phyloP scores from a whole-genome alignment of 2,329 filamentous ascomycete species.

The Alternaria rosae region DNA sequence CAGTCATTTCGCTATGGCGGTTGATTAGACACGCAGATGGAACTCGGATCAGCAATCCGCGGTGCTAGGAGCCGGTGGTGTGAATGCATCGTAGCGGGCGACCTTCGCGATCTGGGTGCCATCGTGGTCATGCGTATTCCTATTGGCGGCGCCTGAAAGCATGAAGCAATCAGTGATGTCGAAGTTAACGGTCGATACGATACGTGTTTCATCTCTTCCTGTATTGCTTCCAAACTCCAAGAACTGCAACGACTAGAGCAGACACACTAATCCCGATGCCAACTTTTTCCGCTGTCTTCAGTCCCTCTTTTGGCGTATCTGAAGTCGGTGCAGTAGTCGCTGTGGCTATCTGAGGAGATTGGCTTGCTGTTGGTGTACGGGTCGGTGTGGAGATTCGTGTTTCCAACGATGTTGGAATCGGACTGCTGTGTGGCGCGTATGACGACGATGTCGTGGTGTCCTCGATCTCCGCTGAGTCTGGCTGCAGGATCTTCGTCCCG shows the following conservation, averaged over 20 bases:
- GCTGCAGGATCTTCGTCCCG: neutral
- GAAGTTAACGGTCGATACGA: too few relatives aligned
- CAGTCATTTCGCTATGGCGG: too few relatives aligned
- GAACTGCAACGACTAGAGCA: neutral
- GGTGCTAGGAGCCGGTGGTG: too few relatives aligned
- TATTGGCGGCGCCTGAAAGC: too few relatives aligned
- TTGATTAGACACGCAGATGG: too few relatives aligned
- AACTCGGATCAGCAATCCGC: too few relatives aligned
- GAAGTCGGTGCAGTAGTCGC: neutral
- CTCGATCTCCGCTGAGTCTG: neutral
- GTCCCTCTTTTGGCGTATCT: neutral
- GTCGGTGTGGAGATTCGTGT: neutral
- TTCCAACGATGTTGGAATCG: neutral
- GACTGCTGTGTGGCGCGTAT: neutral
- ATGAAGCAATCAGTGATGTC: too few relatives aligned
- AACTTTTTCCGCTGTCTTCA: neutral
- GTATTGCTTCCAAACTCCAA: neutral
- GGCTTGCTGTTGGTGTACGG: fast-evolving
- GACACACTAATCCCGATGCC: neutral
- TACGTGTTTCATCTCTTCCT: too few relatives aligned
- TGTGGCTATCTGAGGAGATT: neutral
- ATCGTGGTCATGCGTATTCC: too few relatives aligned
- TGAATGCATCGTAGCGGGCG: too few relatives aligned
- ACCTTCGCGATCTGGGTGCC: too few relatives aligned
- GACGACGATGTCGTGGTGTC: neutral